phyloP scores from a whole-genome alignment of 2,329 filamentous ascomycete genomes.

The Orbilia oligospora region DNA sequence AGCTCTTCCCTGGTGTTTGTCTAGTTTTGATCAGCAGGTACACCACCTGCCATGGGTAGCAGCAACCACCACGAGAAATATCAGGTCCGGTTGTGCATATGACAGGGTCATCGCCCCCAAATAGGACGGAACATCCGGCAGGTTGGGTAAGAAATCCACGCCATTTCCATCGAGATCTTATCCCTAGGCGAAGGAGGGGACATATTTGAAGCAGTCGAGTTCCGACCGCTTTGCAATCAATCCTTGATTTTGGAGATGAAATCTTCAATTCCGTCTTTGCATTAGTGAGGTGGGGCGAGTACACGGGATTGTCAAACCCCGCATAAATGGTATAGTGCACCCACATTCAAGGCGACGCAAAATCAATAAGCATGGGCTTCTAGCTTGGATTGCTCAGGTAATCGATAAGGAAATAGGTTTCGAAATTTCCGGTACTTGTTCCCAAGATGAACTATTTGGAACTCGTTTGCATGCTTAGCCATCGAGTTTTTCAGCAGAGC shows the following conservation, averaged over 20 bases:
- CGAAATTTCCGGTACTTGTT: constrained; percentile 21
- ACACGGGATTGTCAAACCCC: constrained; percentile 59
- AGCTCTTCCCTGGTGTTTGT: constrained; percentile 48
- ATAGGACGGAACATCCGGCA: constrained; percentile 60
- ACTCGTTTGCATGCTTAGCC: constrained; percentile 1
- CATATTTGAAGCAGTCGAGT: constrained; percentile 37
- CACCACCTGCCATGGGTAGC: constrained; percentile 52
- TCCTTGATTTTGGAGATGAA: constrained; percentile 46
- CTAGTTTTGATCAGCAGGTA: constrained; percentile 54
- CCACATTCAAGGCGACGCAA: constrained; percentile 34
- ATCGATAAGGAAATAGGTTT: constrained; percentile 56
- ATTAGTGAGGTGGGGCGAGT: constrained; percentile 53
- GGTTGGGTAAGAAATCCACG: constrained; percentile 50
- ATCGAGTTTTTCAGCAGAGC: background rate
- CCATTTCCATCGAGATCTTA: constrained; percentile 56
- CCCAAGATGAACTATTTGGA: constrained; percentile 12
- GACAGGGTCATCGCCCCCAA: constrained; percentile 59
- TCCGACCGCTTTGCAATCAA: constrained; percentile 48
- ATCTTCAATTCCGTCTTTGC: constrained; percentile 58
- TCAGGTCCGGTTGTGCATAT: constrained; percentile 38
- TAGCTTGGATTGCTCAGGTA: constrained; percentile 26
- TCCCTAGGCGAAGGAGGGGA: constrained; percentile 37
- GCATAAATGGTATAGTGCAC: constrained; percentile 30
- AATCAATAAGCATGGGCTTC: background rate
- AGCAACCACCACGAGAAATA: constrained; percentile 58